phyloP scores from a whole-genome alignment of 495 filamentous ascomycete genomes.

The Massariosphaeria phaeospora region DNA sequence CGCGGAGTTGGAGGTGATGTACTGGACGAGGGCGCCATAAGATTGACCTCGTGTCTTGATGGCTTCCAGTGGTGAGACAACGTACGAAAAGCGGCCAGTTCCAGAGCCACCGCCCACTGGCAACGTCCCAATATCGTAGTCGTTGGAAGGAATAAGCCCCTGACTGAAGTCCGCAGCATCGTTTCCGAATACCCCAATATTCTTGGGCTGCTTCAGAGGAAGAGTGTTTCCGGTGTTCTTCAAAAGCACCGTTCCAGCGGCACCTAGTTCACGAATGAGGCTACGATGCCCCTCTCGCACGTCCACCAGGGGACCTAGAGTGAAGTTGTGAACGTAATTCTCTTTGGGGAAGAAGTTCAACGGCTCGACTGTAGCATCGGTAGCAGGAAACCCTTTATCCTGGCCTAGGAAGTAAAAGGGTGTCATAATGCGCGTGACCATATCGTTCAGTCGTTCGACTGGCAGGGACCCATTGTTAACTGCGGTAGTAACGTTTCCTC shows the following conservation, averaged over 20 bases:
- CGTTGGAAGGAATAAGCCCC: conserved; percentile 10
- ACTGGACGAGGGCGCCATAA: conserved; percentile 28
- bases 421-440: conserved; percentile 38
- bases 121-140: conserved; percentile 55
- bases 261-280: conserved; percentile 54
- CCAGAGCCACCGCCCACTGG: conserved; percentile 58
- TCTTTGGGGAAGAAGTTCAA: conserved; percentile 19
- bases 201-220: conserved; percentile 49
- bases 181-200: conserved; percentile 59
- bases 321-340: conserved; percentile 12
- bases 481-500: conserved; percentile 33
- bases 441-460: conserved; percentile 33
- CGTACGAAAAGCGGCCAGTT: conserved; percentile 47
- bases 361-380: conserved; percentile 21
- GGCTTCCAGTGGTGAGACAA: conserved; percentile 56
- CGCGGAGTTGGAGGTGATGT: conserved; percentile 43
- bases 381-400: conserved; percentile 27
- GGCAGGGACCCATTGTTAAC: conserved; percentile 37
- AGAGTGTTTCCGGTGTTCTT: conserved; percentile 56
- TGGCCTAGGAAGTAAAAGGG: conserved; percentile 37
- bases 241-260: conserved; percentile 56
- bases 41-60: conserved; percentile 40
- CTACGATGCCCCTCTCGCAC: conserved; percentile 49
- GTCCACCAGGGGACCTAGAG: conserved; percentile 35
- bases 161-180: conserved; percentile 48